Percentiles rank a stretch among this genome's conserved stretches.
Evolutionary conservation across 768 basidiomycete genomes (phyloP).

Genomic region (Suillus lakei): DNA sequence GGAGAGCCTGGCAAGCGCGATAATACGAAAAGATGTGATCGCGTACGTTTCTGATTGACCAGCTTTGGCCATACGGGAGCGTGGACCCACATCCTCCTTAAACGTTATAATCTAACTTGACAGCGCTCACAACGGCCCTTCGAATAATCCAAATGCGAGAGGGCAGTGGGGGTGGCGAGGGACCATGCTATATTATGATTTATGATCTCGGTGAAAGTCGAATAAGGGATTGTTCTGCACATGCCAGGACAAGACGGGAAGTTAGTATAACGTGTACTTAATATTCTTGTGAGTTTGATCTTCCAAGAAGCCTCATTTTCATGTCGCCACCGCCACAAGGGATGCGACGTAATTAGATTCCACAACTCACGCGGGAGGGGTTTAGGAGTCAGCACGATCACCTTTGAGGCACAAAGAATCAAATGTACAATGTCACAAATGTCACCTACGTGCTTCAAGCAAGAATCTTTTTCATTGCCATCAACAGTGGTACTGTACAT

Average conservation of each 20-base stretch:
- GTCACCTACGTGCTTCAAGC: background rate
- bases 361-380: constrained; percentile 39
- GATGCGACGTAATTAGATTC: constrained; percentile 48
- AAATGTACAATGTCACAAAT: background rate
- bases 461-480: background rate
- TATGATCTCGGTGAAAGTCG: constrained; percentile 33
- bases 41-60: background rate
- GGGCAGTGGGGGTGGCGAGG: constrained; percentile 57
- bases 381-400: background rate
- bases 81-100: background rate
- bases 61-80: background rate
- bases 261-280: constrained; percentile 53
- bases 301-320: constrained; percentile 1
- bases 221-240: constrained; percentile 51
- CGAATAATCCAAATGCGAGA: constrained; percentile 16
- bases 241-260: constrained; percentile 39
- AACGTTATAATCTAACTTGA: background rate
- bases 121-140: constrained; percentile 1
- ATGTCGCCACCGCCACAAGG: constrained; percentile 42
- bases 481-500: constrained; percentile 12
- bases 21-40: background rate
- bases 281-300: constrained; percentile 33
- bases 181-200: constrained; percentile 44
- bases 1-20: background rate
- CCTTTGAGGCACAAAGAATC: background rate